Percentiles rank a stretch among this genome's conserved stretches.
Evolutionary conservation across 163 green algal genomes (phyloP).

Genomic region (Chlorella variabilis): DNA sequence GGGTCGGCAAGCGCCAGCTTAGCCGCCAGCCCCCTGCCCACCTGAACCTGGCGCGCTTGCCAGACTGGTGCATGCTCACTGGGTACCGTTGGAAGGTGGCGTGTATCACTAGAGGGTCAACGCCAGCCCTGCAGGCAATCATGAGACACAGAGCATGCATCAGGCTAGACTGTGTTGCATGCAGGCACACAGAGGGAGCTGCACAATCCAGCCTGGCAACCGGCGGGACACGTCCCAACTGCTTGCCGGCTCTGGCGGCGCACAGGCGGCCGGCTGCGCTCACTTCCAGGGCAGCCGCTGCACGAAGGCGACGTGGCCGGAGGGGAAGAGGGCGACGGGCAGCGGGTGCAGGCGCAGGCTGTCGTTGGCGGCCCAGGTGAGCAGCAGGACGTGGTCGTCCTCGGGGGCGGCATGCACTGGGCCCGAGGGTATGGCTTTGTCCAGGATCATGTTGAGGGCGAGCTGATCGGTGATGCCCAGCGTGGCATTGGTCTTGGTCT

Average conservation of each 20-base stretch:
- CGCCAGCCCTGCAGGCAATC: not conserved
- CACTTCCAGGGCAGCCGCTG: slow-evolving; percentile 38
- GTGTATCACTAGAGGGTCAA: slow-evolving; percentile 28
- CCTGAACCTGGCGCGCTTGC: slow-evolving; percentile 27
- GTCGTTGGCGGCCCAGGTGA: not conserved
- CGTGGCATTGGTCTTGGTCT: not conserved
- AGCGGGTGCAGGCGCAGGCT: slow-evolving; percentile 22
- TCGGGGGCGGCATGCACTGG: not conserved
- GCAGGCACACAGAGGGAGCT: not conserved
- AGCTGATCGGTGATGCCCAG: slow-evolving; percentile 21
- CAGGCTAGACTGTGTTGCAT: too few relatives aligned
- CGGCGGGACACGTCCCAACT: too few relatives aligned
- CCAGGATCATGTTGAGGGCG: slow-evolving; percentile 30
- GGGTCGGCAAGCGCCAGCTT: too few relatives aligned
- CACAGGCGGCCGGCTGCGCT: not conserved
- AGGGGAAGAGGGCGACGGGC: slow-evolving; percentile 21
- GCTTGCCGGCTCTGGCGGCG: not conserved
- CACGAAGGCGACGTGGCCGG: slow-evolving; percentile 36
- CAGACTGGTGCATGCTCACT: not conserved
- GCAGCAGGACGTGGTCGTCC: not conserved
- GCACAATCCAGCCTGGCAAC: too few relatives aligned
- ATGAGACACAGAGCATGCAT: not conserved
- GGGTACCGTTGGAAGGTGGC: slow-evolving; percentile 37
- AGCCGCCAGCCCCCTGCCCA: not conserved
- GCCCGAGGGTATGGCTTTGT: not conserved